These are phyloP conservation scores for Penicillium frequentans DNA, from an alignment of 2,329 filamentous ascomycete species.

Conservation along the genomic window DNA sequence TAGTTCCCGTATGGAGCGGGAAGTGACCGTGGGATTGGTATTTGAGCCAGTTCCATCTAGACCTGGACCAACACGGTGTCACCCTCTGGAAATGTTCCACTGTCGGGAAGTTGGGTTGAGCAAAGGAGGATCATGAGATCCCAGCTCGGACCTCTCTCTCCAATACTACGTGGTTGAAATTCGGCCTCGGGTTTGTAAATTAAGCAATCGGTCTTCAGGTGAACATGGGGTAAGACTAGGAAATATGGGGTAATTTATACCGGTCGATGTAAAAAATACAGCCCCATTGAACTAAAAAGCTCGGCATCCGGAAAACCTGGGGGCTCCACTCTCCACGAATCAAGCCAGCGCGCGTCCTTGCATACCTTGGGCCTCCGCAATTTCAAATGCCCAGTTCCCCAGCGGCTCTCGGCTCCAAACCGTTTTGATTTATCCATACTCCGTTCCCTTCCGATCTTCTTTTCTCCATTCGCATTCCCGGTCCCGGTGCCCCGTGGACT, in stretches of 20 bases:
- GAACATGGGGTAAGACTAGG: neutral
- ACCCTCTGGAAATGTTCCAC: neutral
- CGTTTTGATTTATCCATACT: slow-evolving; percentile 11
- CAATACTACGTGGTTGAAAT: neutral
- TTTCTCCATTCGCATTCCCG: slow-evolving; percentile 20
- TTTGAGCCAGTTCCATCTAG: slow-evolving; percentile 7
- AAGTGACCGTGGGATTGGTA: slow-evolving; percentile 9
- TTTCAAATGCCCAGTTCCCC: slow-evolving; percentile 18
- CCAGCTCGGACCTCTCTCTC: neutral
- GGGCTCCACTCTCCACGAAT: slow-evolving; percentile 22
- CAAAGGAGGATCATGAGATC: slow-evolving; percentile 2
- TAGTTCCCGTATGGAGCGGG: neutral
- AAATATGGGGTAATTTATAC: neutral
- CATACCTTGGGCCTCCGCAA: slow-evolving; percentile 27
- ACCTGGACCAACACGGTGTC: neutral
- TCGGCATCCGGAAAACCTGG: slow-evolving; percentile 19
- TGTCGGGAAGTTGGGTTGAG: neutral
- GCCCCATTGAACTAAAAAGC: neutral
- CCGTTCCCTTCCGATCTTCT: neutral
- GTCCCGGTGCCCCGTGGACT: slow-evolving; percentile 30
- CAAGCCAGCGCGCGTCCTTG: slow-evolving; percentile 21
- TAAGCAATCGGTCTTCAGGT: neutral
- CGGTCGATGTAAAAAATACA: neutral
- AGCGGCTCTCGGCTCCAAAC: slow-evolving; percentile 20
- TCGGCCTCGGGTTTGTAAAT: neutral